Evolutionary conservation across 495 filamentous ascomycete species (phyloP).

Genomic region (Hyaloscypha finlandica): DNA sequence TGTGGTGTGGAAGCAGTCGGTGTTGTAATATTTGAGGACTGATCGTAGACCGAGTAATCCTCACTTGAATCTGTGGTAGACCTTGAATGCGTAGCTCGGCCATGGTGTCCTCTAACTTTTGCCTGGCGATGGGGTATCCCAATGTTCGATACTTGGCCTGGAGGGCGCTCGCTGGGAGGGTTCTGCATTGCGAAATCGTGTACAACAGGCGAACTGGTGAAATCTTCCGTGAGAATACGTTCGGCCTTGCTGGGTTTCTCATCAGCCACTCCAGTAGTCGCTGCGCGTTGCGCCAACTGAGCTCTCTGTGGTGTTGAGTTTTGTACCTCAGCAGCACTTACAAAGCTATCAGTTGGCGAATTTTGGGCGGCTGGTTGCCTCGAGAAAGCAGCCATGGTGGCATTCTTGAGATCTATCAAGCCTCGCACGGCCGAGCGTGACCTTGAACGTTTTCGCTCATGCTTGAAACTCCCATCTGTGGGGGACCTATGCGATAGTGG

Average conservation of each 20-base stretch:
- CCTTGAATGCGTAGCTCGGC: conserved; percentile 10
- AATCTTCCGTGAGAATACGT: conserved; percentile 7
- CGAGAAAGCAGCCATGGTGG: conserved; percentile 2
- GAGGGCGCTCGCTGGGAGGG: neutral
- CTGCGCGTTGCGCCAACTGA: conserved; percentile 4
- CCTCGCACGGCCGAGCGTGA: neutral
- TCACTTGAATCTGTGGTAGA: conserved; percentile 29
- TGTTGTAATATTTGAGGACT: conserved; percentile 26
- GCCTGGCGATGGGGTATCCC: neutral
- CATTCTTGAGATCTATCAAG: conserved; percentile 2
- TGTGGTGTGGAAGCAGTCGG: conserved; percentile 25
- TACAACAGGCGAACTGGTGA: neutral
- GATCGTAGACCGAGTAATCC: conserved; percentile 23
- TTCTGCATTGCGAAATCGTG: conserved; percentile 10
- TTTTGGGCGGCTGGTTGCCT: neutral
- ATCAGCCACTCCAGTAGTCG: neutral
- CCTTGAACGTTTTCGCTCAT: neutral
- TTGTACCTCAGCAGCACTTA: conserved; percentile 1
- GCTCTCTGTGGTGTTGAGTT: neutral
- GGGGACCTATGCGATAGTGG: conserved; percentile 1
- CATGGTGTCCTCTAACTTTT: neutral
- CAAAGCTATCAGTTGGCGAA: neutral
- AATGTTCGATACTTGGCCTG: neutral
- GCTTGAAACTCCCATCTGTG: neutral
- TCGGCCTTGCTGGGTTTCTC: conserved; percentile 11